Evolutionary conservation across 495 filamentous ascomycete species (phyloP).

Genomic region (Haplographium delicatum): DNA sequence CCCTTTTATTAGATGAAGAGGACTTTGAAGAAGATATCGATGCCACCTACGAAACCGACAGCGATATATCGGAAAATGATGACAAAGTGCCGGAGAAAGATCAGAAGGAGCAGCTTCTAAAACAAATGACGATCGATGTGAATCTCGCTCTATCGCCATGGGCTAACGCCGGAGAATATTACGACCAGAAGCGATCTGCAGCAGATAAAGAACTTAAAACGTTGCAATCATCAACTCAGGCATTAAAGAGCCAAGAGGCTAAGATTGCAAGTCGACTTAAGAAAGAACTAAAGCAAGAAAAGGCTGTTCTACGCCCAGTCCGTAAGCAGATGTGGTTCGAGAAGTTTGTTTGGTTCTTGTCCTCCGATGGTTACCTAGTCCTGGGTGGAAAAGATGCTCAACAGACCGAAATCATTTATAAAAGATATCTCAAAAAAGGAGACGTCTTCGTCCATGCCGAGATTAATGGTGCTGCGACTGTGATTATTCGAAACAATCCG

Average conservation of each 20-base stretch:
- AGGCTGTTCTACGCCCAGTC: constrained; percentile 77
- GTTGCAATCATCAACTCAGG: constrained; percentile 70
- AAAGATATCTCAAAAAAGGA: constrained; percentile 75
- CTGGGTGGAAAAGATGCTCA: constrained; percentile 81
- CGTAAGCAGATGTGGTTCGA: constrained; percentile 89
- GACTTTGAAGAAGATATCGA: constrained; percentile 53
- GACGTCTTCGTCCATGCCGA: constrained; percentile 92
- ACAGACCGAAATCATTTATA: constrained; percentile 89
- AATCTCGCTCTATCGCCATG: constrained; percentile 76
- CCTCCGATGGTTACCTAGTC: constrained; percentile 91
- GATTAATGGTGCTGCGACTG: constrained; percentile 71
- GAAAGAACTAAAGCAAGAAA: constrained; percentile 85
- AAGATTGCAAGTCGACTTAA: constrained; percentile 84
- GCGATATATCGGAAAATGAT: constrained; percentile 57
- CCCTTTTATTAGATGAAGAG: constrained; percentile 69
- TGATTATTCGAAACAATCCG: constrained; percentile 81
- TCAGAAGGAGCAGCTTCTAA: constrained; percentile 30
- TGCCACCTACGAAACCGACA: constrained; percentile 55
- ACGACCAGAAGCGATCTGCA: constrained; percentile 77
- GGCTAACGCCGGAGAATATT: constrained; percentile 88
- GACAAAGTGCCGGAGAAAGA: constrained; percentile 39
- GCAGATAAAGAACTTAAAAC: constrained; percentile 86
- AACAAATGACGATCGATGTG: constrained; percentile 68
- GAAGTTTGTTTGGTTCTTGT: constrained; percentile 92
- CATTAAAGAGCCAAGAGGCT: constrained; percentile 80